Base-by-base conservation (phyloP, 225 moss, liverwort and hornwort genomes). In the Polytrichum formosum region DNA sequence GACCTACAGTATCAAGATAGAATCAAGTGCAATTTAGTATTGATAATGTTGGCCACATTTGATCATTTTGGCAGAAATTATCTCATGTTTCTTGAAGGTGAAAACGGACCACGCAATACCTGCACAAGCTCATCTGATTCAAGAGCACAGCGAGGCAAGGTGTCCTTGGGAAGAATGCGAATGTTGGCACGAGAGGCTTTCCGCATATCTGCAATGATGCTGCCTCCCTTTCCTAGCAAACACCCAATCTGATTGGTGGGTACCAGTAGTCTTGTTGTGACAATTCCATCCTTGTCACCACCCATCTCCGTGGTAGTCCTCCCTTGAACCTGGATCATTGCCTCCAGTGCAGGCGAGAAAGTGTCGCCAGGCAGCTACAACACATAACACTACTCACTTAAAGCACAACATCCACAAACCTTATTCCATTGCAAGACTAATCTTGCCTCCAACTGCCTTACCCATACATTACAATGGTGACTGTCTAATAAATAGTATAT, bases 81-180 rank as follows among this genome's bases (percentile, higher is more conserved):
- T 46, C 46, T 13, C 46, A 46, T 13, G 46, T 46, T 46, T 46
- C 46, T 46, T 46, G 46, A 46, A 46, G 16, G 16, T 16, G 46
- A 16, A 3, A 46, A 16, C 46, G 16, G 46, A 46, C 46, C 46
- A 13, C 53, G 30, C 27, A 56, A 63, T 87, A 87, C 97, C 97
- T 98, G 97, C 21, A 98, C 94, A 63, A 98, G 97, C 71, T 98
- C 97, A 72, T 98, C 97, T n/a, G 91, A 81, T 64, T 98, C 97
- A 56, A 83, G 71, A 55, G 97, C 94, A 75, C 97, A 98, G 70
- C 90, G 91, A 65, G 97, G 97, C 28, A 98, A 82, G 64, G 83
- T 91, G 60, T 98, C 94, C 76, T 98, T 98, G 5, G 97, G 91
- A 70, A 98, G 86, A 69, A 98, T 92, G 27, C 97, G 97, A 72